Percentiles rank a stretch among this genome's conserved stretches.
phyloP scores from a whole-genome alignment of 2,329 filamentous ascomycete species.

The Coniochaeta ligniaria region DNA sequence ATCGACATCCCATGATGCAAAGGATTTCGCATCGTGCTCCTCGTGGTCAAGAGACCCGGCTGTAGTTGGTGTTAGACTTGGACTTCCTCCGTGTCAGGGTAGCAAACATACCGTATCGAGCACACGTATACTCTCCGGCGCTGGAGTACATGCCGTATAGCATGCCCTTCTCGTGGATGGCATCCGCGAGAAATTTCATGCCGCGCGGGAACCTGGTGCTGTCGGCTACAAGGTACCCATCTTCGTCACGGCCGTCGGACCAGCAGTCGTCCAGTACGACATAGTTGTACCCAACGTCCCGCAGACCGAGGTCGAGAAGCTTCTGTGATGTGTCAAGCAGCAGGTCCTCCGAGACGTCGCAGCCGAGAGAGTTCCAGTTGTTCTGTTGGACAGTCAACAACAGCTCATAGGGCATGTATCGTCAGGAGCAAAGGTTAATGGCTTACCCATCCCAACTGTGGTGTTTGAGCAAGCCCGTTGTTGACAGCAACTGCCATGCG shows the following conservation, averaged over 20 bases:
- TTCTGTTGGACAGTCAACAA: background rate
- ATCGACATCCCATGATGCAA: conserved; percentile 44
- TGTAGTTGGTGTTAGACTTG: background rate
- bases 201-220: conserved; percentile 27
- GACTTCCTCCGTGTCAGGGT: background rate
- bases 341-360: background rate
- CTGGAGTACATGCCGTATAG: conserved; percentile 31
- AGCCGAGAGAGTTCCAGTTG: background rate
- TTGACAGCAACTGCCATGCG: background rate
- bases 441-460: no score
- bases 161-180: conserved; percentile 25
- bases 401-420: no score
- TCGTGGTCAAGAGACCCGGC: conserved; percentile 44
- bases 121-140: conserved; percentile 41
- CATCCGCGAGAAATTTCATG: conserved; percentile 24
- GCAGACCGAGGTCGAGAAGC: conserved; percentile 29
- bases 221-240: conserved; percentile 19
- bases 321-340: background rate
- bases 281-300: conserved; percentile 48
- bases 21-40: conserved; percentile 41
- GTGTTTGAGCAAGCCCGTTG: background rate
- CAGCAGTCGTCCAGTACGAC: conserved; percentile 60
- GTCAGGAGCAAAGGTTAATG: no score
- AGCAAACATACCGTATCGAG: conserved; percentile 26
- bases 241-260: conserved; percentile 22